Conservation (phyloP, 768 basidiomycete genomes). For the Kwoniella europaea region DNA sequence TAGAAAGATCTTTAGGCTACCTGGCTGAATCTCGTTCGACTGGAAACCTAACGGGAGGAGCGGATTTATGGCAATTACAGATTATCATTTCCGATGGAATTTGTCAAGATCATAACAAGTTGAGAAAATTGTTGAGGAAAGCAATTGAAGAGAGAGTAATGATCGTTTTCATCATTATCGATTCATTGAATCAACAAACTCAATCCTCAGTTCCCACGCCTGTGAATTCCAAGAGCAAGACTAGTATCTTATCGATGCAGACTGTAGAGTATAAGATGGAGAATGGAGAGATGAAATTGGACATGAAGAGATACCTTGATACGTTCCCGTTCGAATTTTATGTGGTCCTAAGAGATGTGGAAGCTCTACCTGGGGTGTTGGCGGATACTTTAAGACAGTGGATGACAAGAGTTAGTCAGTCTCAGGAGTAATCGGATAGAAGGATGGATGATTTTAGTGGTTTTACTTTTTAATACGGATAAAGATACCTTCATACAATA, state of each 20-base stretch:
- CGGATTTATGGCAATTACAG: constrained; percentile 95
- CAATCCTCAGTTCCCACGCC: constrained; percentile 38
- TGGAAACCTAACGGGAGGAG: constrained; percentile 65
- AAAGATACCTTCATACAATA: background rate
- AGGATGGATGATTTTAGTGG: background rate
- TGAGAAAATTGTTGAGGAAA: constrained; percentile 76
- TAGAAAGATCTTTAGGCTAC: constrained; percentile 76
- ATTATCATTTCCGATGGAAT: constrained; percentile 99
- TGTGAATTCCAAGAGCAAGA: constrained; percentile 35
- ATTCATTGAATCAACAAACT: constrained; percentile 70
- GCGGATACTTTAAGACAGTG: constrained; percentile 85
- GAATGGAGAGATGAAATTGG: constrained; percentile 77
- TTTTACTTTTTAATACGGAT: background rate
- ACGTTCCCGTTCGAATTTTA: constrained; percentile 98
- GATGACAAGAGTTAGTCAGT: constrained; percentile 56
- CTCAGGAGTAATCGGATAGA: constrained; percentile 38
- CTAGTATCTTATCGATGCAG: constrained; percentile 91
- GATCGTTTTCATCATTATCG: constrained; percentile 94
- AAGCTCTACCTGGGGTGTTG: constrained; percentile 87
- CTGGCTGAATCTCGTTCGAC: constrained; percentile 78
- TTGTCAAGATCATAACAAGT: constrained; percentile 89
- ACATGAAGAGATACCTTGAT: constrained; percentile 87
- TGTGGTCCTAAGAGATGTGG: constrained; percentile 84
- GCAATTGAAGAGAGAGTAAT: constrained; percentile 89
- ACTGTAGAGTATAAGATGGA: constrained; percentile 77